Conservation (phyloP, 495 filamentous ascomycete genomes). For the Penicillium steckii region DNA sequence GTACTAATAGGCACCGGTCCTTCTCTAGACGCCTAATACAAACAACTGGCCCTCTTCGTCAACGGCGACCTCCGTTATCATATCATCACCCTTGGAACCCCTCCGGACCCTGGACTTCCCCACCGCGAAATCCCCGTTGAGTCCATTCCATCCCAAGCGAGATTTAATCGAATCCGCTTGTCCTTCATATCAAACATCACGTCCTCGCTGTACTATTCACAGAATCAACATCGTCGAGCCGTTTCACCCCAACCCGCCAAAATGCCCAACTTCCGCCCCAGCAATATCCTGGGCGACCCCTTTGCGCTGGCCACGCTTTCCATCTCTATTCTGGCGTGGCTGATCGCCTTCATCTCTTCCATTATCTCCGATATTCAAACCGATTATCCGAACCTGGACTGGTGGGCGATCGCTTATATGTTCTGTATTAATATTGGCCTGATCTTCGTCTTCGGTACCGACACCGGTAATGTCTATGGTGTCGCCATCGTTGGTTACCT, state of each 20-base stretch:
- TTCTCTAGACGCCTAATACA: background rate
- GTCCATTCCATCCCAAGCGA: background rate
- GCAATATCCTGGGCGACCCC: constrained; percentile 92
- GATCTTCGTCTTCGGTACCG: constrained; percentile 74
- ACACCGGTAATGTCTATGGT: constrained; percentile 80
- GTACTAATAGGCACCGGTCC: constrained; percentile 8
- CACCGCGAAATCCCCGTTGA: background rate
- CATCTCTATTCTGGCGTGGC: constrained; percentile 87
- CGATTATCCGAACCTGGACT: constrained; percentile 77
- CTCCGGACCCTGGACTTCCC: no score
- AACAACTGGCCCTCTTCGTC: background rate
- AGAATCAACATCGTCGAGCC: constrained; percentile 80
- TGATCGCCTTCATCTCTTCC: constrained; percentile 85
- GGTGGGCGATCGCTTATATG: constrained; percentile 87
- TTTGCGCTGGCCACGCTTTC: constrained; percentile 94
- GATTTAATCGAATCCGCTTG: constrained; percentile 6
- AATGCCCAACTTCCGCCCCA: constrained; percentile 67
- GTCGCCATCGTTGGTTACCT: constrained; percentile 91
- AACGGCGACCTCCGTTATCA: background rate
- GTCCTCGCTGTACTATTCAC: constrained; percentile 20
- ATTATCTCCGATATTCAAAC: constrained; percentile 65
- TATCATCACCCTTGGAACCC: no score
- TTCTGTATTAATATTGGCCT: constrained; percentile 79
- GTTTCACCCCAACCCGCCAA: constrained; percentile 13
- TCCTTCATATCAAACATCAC: background rate